Conservation (phyloP, 805 yeast species). For the Cyberlindnera americana region DNA sequence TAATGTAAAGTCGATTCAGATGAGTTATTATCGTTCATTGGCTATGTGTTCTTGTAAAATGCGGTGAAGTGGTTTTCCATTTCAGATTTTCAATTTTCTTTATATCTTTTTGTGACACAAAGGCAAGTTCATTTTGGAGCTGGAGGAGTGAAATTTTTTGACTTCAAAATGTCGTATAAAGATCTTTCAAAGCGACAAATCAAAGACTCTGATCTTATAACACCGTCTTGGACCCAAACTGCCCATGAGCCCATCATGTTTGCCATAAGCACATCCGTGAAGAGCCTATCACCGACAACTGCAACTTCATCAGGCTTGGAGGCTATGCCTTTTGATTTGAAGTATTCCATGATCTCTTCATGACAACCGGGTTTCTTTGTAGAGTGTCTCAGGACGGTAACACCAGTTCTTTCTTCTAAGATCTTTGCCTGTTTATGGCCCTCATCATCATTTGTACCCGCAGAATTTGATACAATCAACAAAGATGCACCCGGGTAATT, state of each 20-base stretch:
- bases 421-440: slow-evolving; percentile 54
- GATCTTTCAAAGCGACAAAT: slow-evolving; percentile 53
- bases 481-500: slow-evolving; percentile 60
- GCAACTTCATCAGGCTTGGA: slow-evolving; percentile 61
- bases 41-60: background rate
- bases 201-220: slow-evolving; percentile 45
- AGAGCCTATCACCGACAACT: slow-evolving; percentile 84
- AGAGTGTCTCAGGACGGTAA: slow-evolving; percentile 63
- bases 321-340: slow-evolving; percentile 42
- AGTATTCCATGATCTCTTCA: slow-evolving; percentile 60
- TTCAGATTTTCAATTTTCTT: too few species aligned
- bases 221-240: slow-evolving; percentile 82
- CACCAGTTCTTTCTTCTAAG: slow-evolving; percentile 64
- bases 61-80: too few species aligned
- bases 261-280: slow-evolving; percentile 93
- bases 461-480: slow-evolving; percentile 85
- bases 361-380: slow-evolving; percentile 84
- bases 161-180: slow-evolving; percentile 12
- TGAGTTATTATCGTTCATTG: background rate
- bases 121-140: slow-evolving; percentile 3
- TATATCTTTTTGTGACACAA: slow-evolving; percentile 2
- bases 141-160: slow-evolving; percentile 3
- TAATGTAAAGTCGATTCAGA: background rate
- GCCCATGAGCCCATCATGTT: slow-evolving; percentile 87
- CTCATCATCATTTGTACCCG: slow-evolving; percentile 80